Evolutionary conservation across 1,284 basidiomycete species (phyloP), one percentile per base, ranked within the genome.

Genomic region (Pseudozyma sp.): DNA sequence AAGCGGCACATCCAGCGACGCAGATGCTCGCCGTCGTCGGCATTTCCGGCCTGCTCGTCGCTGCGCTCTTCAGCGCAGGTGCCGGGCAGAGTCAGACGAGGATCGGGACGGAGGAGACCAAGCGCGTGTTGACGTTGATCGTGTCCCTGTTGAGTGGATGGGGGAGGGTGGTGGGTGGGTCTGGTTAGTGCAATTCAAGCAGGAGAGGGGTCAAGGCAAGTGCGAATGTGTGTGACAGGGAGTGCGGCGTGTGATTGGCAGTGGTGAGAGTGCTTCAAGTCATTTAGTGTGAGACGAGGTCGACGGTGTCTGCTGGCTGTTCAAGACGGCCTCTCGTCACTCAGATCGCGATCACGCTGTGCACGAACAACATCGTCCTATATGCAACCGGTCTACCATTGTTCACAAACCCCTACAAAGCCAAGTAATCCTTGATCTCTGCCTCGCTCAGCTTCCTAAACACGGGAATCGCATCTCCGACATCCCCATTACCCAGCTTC

Each of bases 391-490:
- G 24, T 24, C 24, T 24, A 24, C 24, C 24, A 24, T 24, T 24
- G 24, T 24, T 24, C 24, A 16, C 24, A 44, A 5, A 16, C 11
- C 17, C 7, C 29, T 69, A 74, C 49, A 74, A 52, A 13, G 71
- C 71, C 17, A 74, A 58, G 34, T 84, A 84, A 58, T 84, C 82
- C 55, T 60, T 71, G 13, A 84, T 61, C 52, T 84, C 81, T 17
- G 55, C 50, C 57, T 82, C 77, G 16, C 64, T 57, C 46, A 84
- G 56, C 51, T 80, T 82, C 9, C 79, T 63, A 58, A 84, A 84
- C 13, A 81, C 76, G 10, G 82, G 81, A 19, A 69, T 60, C 1
- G 61, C 33, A 4, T 58, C 63, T 24, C 60, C 67, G 7, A 62
- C 57, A 45, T 81, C 75, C 2, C 49, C 66, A 31, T 64, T 69